phyloP scores from a whole-genome alignment of 2,329 filamentous ascomycete genomes.

The Akanthomyces dipterigenus region DNA sequence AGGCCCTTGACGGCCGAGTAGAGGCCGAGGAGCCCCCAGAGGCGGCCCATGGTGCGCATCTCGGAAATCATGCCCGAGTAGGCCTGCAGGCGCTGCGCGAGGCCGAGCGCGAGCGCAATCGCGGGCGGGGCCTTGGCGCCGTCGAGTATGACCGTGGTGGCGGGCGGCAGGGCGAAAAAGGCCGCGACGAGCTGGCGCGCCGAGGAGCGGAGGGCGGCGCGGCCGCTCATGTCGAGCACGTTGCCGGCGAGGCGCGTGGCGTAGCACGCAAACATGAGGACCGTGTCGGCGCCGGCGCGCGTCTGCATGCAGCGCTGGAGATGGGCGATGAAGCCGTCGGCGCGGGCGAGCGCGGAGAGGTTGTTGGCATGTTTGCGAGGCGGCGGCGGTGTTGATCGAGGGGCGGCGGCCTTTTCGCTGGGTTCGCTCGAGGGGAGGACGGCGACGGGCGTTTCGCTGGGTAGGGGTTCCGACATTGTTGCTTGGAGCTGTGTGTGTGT shows the following conservation, averaged over 20 bases:
- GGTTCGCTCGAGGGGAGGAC: constrained; percentile 15
- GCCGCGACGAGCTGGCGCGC: constrained; percentile 47
- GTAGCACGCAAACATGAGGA: constrained; percentile 65
- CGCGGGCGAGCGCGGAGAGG: constrained; percentile 27
- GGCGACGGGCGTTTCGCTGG: constrained; percentile 1
- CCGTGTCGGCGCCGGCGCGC: constrained; percentile 61
- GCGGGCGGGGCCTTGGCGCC: constrained; percentile 26
- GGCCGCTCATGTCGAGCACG: constrained; percentile 44
- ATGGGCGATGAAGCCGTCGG: constrained; percentile 49
- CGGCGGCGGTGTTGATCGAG: constrained; percentile 9
- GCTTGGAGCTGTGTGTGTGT: not conserved
- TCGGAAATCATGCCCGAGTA: constrained; percentile 64
- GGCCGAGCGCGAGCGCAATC: constrained; percentile 39
- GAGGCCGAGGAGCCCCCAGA: constrained; percentile 72
- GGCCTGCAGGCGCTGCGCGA: constrained; percentile 48
- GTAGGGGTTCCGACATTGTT: not conserved
- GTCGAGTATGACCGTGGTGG: constrained; percentile 39
- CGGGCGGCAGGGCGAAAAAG: constrained; percentile 43
- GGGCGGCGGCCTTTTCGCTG: constrained; percentile 3
- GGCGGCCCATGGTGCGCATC: constrained; percentile 62
- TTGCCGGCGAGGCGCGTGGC: constrained; percentile 49
- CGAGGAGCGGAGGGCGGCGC: constrained; percentile 49
- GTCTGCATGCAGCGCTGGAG: constrained; percentile 60
- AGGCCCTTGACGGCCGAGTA: constrained; percentile 59
- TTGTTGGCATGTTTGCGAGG: not conserved